phyloP scores from a whole-genome alignment of 306 rosid species.

The Coriaria nepalensis region DNA sequence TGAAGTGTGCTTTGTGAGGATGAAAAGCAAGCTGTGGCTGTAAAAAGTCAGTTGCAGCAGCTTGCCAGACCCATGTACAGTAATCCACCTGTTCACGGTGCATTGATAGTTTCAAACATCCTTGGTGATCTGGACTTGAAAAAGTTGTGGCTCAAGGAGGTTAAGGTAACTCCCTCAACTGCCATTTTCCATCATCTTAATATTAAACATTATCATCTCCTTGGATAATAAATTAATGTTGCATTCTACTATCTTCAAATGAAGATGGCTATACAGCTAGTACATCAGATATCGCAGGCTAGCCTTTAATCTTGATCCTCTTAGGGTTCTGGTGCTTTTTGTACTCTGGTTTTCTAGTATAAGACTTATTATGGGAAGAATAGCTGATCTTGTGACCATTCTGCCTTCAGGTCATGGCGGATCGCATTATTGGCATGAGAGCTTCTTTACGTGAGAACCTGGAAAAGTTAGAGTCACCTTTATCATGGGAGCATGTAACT shows the following conservation, averaged over 20 bases:
- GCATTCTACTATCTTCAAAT: neutral
- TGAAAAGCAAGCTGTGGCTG: conserved; percentile 84
- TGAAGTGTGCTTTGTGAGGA: conserved; percentile 83
- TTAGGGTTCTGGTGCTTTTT: neutral
- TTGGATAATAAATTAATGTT: neutral
- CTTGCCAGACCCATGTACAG: conserved; percentile 97
- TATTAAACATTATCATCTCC: no score
- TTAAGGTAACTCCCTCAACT: conserved; percentile 39
- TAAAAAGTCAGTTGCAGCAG: conserved; percentile 83
- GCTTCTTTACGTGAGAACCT: conserved; percentile 50
- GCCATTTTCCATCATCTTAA: neutral
- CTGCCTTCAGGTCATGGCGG: conserved; percentile 94
- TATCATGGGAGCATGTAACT: conserved; percentile 82
- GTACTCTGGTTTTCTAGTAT: neutral
- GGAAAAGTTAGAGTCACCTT: conserved; percentile 59
- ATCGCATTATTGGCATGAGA: conserved; percentile 88
- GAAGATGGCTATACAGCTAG: no score
- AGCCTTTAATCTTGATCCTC: neutral
- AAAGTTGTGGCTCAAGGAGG: conserved; percentile 76
- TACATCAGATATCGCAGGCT: no score
- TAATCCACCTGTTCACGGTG: conserved; percentile 92
- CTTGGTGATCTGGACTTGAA: conserved; percentile 77
- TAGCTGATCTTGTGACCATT: no score
- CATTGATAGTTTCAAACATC: conserved; percentile 62
- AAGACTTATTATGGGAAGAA: no score